These are phyloP conservation scores for Fusarium sarcochroum DNA, from an alignment of 2,329 filamentous ascomycete genomes.

Conservation along the genomic window DNA sequence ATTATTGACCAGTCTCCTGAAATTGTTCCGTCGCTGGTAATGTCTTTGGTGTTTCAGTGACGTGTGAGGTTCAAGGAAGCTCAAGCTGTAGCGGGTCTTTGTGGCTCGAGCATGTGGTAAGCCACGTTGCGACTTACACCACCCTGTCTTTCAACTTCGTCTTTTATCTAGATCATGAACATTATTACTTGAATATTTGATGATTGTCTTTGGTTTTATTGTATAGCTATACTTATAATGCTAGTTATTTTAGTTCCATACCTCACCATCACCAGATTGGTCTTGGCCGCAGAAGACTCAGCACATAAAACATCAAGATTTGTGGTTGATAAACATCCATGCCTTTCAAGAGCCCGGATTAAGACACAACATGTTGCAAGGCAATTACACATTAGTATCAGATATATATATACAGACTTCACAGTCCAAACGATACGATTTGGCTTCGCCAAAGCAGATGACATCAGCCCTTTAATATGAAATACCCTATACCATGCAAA, in stretches of 20 bases:
- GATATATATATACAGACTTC: no score
- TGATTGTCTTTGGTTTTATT: background rate
- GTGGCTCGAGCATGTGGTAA: slow-evolving; percentile 48
- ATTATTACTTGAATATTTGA: background rate
- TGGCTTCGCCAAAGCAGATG: no score
- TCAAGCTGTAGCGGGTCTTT: slow-evolving; percentile 34
- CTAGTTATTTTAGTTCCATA: no score
- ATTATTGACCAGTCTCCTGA: slow-evolving; percentile 18
- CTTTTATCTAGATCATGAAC: background rate
- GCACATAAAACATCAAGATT: no score
- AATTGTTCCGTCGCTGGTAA: slow-evolving; percentile 3
- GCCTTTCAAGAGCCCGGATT: no score
- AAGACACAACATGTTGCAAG: no score
- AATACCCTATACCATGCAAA: slow-evolving; percentile 30
- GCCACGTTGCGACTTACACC: slow-evolving; percentile 43
- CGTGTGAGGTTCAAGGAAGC: slow-evolving; percentile 48
- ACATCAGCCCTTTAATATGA: background rate
- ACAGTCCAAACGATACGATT: no score
- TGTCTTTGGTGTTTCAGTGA: slow-evolving; percentile 45
- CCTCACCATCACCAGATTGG: no score
- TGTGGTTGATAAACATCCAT: no score
- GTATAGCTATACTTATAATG: no score
- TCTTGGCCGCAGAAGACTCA: no score
- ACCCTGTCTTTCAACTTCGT: background rate
- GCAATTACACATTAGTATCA: no score